Evolutionary conservation across 768 basidiomycete species (phyloP).

Genomic region (Kwoniella dejecticola): DNA sequence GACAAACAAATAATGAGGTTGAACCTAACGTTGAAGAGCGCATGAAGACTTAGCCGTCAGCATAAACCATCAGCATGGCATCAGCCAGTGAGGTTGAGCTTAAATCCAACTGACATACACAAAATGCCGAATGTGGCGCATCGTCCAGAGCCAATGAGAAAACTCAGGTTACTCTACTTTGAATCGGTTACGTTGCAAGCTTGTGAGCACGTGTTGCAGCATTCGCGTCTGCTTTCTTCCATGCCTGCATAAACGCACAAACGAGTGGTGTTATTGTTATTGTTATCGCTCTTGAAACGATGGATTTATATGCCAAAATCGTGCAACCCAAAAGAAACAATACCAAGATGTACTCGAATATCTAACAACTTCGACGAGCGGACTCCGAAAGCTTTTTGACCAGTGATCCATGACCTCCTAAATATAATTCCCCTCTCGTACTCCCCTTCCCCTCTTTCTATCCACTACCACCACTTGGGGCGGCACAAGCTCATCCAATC

Average conservation of each 20-base stretch:
- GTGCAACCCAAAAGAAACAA: too few relatives aligned
- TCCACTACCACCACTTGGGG: constrained; percentile 19
- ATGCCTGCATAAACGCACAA: too few relatives aligned
- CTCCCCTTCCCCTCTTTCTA: constrained; percentile 26
- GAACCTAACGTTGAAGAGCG: too few relatives aligned
- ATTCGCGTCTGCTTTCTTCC: too few relatives aligned
- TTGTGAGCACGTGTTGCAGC: too few relatives aligned
- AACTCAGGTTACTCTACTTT: constrained; percentile 12
- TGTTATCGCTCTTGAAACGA: too few relatives aligned
- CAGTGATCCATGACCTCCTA: too few relatives aligned
- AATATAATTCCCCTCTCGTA: constrained; percentile 42
- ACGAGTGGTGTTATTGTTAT: too few relatives aligned
- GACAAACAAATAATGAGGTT: neutral
- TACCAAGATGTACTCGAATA: neutral
- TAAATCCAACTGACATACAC: neutral
- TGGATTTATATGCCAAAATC: neutral
- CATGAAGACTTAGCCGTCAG: too few relatives aligned
- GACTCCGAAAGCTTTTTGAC: constrained; percentile 2
- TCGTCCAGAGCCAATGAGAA: constrained; percentile 15
- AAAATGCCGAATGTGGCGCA: constrained; percentile 24
- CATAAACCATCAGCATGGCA: too few relatives aligned
- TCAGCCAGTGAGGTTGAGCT: constrained; percentile 1
- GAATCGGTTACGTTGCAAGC: neutral
- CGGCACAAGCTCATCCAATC: neutral
- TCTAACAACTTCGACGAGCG: too few relatives aligned